A percentile compares a stretch with the other conserved stretches of the same genome.
phyloP scores from a whole-genome alignment of 352 stramenopile genomes.

The Phytophthora pisi region DNA sequence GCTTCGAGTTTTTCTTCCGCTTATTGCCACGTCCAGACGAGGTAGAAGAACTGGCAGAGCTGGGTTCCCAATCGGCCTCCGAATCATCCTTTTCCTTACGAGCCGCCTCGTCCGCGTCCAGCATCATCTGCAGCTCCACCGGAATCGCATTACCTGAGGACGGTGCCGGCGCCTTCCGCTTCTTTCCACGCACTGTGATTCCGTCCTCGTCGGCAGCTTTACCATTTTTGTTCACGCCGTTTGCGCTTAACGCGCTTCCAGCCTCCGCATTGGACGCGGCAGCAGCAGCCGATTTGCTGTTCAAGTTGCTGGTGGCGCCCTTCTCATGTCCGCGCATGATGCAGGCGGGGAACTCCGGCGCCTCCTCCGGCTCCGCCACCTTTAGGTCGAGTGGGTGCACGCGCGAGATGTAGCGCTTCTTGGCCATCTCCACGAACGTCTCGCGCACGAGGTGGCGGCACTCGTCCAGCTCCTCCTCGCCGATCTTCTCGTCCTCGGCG shows the following conservation, averaged over 20 bases:
- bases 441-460: conserved; percentile 62
- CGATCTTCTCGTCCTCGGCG: conserved; percentile 59
- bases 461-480: conserved; percentile 74
- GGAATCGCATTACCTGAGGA: conserved; percentile 57
- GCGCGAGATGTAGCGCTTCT: conserved; percentile 87
- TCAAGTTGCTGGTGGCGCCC: conserved; percentile 24
- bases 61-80: conserved; percentile 69
- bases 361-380: conserved; percentile 59
- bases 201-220: conserved; percentile 56
- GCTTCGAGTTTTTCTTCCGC: conserved; percentile 76
- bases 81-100: conserved; percentile 53
- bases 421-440: conserved; percentile 89
- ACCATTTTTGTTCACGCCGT: conserved; percentile 15
- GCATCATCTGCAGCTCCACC: conserved; percentile 87
- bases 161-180: conserved; percentile 46
- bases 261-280: not conserved
- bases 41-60: conserved; percentile 31
- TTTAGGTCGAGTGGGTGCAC: conserved; percentile 87
- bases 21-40: conserved; percentile 44
- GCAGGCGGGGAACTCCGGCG: conserved; percentile 62
- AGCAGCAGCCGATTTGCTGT: conserved; percentile 17
- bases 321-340: conserved; percentile 66
- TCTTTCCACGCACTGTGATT: conserved; percentile 79
- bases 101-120: conserved; percentile 71
- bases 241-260: conserved; percentile 16